These are phyloP conservation scores for Rhynchosporium secalis DNA, from an alignment of 2,329 filamentous ascomycete species.

Conservation along the genomic window DNA sequence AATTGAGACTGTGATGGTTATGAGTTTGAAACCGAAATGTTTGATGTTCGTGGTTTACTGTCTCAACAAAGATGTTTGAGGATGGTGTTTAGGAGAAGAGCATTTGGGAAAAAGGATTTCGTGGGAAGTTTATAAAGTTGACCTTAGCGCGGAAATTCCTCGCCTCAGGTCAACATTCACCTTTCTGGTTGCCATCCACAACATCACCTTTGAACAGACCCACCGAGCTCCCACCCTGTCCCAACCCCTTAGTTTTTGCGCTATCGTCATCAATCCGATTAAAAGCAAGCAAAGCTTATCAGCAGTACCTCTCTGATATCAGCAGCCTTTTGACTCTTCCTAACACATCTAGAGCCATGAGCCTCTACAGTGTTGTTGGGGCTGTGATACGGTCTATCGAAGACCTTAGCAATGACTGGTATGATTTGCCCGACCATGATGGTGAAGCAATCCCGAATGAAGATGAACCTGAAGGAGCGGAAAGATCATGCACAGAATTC, in stretches of 20 bases:
- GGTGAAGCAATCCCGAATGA: background rate
- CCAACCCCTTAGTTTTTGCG: background rate
- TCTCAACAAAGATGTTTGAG: background rate
- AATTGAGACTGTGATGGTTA: background rate
- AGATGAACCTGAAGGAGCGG: background rate
- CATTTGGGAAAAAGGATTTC: background rate
- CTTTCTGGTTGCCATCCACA: background rate
- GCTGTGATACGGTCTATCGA: background rate
- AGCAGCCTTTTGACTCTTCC: background rate
- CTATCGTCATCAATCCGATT: background rate
- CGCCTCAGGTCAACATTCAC: slow-evolving; percentile 1
- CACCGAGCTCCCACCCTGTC: background rate
- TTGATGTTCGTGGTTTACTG: background rate
- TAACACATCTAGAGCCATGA: background rate
- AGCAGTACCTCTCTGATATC: too few species aligned
- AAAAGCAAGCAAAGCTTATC: background rate
- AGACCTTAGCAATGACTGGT: background rate
- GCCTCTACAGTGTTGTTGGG: background rate
- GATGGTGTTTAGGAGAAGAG: background rate
- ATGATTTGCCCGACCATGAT: background rate
- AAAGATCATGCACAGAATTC: background rate
- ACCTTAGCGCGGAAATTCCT: background rate
- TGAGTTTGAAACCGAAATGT: background rate
- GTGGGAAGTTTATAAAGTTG: background rate
- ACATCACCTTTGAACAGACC: background rate